Evolutionary conservation across 2,329 filamentous ascomycete species (phyloP).

Genomic region (Colletotrichum tamarilloi): DNA sequence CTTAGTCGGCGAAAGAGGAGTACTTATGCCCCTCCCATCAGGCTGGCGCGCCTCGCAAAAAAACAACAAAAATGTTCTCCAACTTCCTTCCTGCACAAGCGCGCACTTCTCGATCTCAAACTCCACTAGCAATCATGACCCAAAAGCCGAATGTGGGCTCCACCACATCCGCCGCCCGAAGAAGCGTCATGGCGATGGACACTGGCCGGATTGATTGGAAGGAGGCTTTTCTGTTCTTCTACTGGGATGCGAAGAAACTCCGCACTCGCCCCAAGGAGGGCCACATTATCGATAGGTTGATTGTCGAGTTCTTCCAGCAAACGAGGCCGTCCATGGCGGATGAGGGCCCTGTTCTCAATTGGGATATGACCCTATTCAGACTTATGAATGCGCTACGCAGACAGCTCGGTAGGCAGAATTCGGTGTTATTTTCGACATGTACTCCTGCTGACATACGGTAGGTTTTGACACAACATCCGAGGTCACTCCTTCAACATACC

Average conservation of each 20-base stretch:
- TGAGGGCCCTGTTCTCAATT: background rate
- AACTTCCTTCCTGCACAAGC: background rate
- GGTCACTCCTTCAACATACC: background rate
- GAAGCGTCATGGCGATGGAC: background rate
- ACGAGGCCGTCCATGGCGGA: background rate
- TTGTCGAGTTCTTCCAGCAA: background rate
- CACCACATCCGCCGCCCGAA: background rate
- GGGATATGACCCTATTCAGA: background rate
- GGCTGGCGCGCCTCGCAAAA: too few relatives aligned
- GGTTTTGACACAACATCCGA: slow-evolving; percentile 1
- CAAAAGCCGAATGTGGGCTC: background rate
- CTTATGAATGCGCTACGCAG: background rate
- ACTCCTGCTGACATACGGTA: background rate
- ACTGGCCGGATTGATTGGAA: slow-evolving; percentile 8
- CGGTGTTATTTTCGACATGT: too few relatives aligned
- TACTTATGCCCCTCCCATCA: background rate
- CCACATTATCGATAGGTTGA: background rate
- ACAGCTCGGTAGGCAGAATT: background rate
- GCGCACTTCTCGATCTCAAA: too few relatives aligned
- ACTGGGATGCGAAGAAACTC: slow-evolving; percentile 11
- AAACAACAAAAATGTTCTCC: background rate
- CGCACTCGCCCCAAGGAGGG: background rate
- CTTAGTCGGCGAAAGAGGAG: background rate
- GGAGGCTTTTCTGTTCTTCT: slow-evolving; percentile 28
- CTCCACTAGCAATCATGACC: background rate